Evolutionary conservation across 331 rosid species (phyloP).

Genomic region (Rhamnella rubrinervis): DNA sequence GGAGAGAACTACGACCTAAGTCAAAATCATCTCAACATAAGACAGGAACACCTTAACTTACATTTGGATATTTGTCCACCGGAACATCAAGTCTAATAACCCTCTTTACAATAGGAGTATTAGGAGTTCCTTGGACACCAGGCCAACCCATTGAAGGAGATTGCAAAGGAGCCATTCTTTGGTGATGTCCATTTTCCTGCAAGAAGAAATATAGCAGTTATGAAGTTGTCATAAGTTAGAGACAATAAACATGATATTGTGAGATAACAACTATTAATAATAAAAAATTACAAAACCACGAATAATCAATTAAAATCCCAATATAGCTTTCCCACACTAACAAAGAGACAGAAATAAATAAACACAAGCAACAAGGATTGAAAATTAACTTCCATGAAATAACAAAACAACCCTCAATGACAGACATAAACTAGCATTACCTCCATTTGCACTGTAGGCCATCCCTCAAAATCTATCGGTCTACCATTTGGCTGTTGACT

Average conservation of each 20-base stretch:
- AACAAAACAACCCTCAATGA: neutral
- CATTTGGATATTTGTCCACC: conserved; percentile 85
- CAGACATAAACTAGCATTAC: conserved; percentile 27
- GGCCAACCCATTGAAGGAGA: conserved; percentile 71
- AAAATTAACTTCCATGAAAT: neutral
- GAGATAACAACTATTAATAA: neutral
- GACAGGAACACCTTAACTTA: conserved; percentile 37
- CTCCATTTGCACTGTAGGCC: conserved; percentile 73
- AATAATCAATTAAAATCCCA: neutral
- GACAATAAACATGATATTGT: neutral
- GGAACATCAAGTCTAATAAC: conserved; percentile 91
- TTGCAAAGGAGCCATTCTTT: conserved; percentile 60
- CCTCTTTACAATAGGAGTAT: conserved; percentile 74
- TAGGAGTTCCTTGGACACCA: conserved; percentile 66
- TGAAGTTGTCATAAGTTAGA: conserved; percentile 11
- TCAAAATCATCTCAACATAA: conserved; percentile 13
- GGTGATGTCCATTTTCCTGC: conserved; percentile 71
- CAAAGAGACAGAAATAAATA: neutral
- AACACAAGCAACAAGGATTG: neutral
- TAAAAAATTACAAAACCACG: neutral
- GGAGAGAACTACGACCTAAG: conserved; percentile 25
- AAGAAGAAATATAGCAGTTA: conserved; percentile 12
- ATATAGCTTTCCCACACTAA: neutral
- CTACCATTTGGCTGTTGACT: conserved; percentile 54
- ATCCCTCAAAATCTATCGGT: conserved; percentile 76